phyloP scores from a whole-genome alignment of 768 basidiomycete species.

The Hypsizygus marmoreus region DNA sequence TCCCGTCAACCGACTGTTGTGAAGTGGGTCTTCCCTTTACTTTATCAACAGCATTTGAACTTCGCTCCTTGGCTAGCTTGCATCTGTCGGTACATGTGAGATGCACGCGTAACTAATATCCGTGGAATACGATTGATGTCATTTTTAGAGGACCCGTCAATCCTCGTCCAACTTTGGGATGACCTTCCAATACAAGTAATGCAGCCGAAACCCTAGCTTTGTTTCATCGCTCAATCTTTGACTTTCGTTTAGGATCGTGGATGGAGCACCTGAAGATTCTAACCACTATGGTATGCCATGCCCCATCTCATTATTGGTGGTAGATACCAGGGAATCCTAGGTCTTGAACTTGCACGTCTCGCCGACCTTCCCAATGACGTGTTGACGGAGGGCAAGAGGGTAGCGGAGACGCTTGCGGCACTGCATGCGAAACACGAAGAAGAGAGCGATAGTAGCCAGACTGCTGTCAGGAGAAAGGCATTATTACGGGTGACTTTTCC shows the following conservation, averaged over 20 bases:
- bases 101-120: background rate
- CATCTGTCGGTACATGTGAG: constrained; percentile 80
- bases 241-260: constrained; percentile 57
- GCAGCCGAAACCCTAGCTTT: background rate
- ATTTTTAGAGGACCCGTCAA: constrained; percentile 51
- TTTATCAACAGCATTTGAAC: constrained; percentile 3
- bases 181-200: constrained; percentile 77
- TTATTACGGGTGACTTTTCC: constrained; percentile 56
- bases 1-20: constrained; percentile 77
- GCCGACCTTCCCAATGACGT: constrained; percentile 83
- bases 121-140: background rate
- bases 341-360: constrained; percentile 84
- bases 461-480: constrained; percentile 64
- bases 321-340: constrained; percentile 39
- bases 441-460: constrained; percentile 61
- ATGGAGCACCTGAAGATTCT: constrained; percentile 62
- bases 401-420: constrained; percentile 60
- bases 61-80: constrained; percentile 47
- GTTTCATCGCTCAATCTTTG: background rate
- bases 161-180: constrained; percentile 65
- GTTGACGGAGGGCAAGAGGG: constrained; percentile 58
- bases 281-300: constrained; percentile 69
- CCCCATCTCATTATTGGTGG: background rate
- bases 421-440: constrained; percentile 58
- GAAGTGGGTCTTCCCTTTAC: constrained; percentile 47